phyloP scores from a whole-genome alignment of 345 rosid genomes.

The Gossypium herbaceum region DNA sequence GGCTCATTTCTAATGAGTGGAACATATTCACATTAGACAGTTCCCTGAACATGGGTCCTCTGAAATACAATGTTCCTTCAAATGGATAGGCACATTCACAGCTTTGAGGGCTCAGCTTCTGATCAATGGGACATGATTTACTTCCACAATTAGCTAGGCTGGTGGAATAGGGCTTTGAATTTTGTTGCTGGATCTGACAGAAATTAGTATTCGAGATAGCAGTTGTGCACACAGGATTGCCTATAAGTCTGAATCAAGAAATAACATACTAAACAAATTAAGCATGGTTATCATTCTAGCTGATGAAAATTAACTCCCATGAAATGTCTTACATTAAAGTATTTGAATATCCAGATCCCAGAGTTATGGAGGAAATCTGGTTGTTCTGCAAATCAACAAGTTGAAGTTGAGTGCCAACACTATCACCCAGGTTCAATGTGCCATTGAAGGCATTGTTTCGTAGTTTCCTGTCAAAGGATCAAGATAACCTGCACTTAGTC shows the following conservation, averaged over 20 bases:
- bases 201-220: conserved; percentile 58
- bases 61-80: conserved; percentile 78
- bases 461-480: conserved; percentile 48
- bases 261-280: conserved; percentile 13
- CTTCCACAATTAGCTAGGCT: conserved; percentile 68
- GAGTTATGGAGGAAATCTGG: conserved; percentile 60
- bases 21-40: conserved; percentile 51
- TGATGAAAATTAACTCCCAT: neutral
- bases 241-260: conserved; percentile 55
- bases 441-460: conserved; percentile 65
- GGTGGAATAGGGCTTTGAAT: conserved; percentile 62
- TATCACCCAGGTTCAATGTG: conserved; percentile 53
- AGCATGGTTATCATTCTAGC: neutral
- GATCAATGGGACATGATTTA: conserved; percentile 53
- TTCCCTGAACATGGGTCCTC: conserved; percentile 76
- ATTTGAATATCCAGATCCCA: conserved; percentile 51
- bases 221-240: conserved; percentile 77
- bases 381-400: conserved; percentile 75
- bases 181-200: conserved; percentile 63
- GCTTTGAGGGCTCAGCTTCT: conserved; percentile 86
- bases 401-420: conserved; percentile 49
- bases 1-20: conserved; percentile 74
- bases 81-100: conserved; percentile 87
- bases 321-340: conserved; percentile 51
- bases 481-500: conserved; percentile 4